Conservation (phyloP, 148 eudicot genomes). For the Cornus suecica region DNA sequence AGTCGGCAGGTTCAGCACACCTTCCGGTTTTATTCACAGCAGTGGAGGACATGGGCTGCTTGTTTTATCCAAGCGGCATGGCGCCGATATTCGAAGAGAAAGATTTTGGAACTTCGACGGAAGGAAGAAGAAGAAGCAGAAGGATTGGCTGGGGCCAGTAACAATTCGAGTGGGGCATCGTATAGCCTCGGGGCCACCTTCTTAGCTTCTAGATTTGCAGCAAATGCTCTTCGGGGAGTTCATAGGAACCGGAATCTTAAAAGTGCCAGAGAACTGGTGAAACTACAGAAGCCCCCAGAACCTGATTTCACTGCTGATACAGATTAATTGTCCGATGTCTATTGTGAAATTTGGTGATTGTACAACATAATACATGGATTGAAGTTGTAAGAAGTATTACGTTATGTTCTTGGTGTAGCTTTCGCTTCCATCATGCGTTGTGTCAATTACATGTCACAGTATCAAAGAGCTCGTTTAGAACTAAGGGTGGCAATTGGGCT, state of each 20-base stretch:
- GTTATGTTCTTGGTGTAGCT: not conserved
- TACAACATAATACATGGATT: not conserved
- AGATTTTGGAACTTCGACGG: slow-evolving; percentile 48
- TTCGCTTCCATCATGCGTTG: not conserved
- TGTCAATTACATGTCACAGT: not conserved
- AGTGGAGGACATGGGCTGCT: slow-evolving; percentile 98
- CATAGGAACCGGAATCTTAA: slow-evolving; percentile 59
- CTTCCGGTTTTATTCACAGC: slow-evolving; percentile 83
- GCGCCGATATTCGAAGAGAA: slow-evolving; percentile 73
- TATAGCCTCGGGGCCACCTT: slow-evolving; percentile 69
- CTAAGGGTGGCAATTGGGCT: too few species aligned
- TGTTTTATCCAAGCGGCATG: slow-evolving; percentile 95
- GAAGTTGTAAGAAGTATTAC: not conserved
- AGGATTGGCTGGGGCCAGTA: slow-evolving; percentile 22
- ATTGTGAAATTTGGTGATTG: not conserved
- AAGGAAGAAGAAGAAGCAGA: slow-evolving; percentile 76
- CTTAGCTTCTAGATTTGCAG: slow-evolving; percentile 71
- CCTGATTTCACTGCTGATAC: slow-evolving; percentile 90
- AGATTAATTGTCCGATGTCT: slow-evolving; percentile 29
- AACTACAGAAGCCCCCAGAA: slow-evolving; percentile 84
- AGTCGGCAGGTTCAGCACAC: slow-evolving; percentile 97
- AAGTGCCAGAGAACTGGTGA: slow-evolving; percentile 53
- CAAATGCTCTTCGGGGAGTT: slow-evolving; percentile 81
- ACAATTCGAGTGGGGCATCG: slow-evolving; percentile 37
- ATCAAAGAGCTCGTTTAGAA: not conserved